phyloP scores from a whole-genome alignment of 371 early-diverging fungal genomes.

The Rhizopus microsporus region DNA sequence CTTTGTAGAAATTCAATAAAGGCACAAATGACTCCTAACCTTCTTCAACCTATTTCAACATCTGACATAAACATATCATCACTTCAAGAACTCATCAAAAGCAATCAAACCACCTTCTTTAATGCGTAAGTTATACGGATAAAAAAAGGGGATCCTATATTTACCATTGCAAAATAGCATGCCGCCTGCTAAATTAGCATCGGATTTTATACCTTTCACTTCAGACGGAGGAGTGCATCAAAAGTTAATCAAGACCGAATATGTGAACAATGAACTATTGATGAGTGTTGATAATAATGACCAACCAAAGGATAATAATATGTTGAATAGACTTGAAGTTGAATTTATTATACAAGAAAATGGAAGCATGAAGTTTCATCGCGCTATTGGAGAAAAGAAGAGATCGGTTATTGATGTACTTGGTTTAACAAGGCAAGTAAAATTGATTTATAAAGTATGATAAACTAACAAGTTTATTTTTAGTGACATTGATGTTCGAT shows the following conservation, averaged over 20 bases:
- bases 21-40: conserved; percentile 3
- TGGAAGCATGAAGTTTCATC: conserved; percentile 24
- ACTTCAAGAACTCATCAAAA: conserved; percentile 3
- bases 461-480: neutral
- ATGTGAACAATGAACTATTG: conserved; percentile 25
- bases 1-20: conserved; percentile 25
- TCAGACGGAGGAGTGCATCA: conserved; percentile 22
- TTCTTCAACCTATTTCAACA: conserved; percentile 16
- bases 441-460: neutral
- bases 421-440: conserved; percentile 27
- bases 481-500: conserved; percentile 38
- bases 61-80: neutral
- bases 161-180: conserved; percentile 18
- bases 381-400: conserved; percentile 29
- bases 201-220: conserved; percentile 25
- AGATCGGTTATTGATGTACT: conserved; percentile 30
- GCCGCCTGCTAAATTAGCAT: conserved; percentile 28
- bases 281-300: neutral
- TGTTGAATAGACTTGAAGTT: conserved; percentile 25
- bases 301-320: neutral
- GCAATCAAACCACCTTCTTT: conserved; percentile 28
- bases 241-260: conserved; percentile 30
- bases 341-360: conserved; percentile 31
- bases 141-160: neutral
- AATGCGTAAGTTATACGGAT: conserved; percentile 23